Percentiles rank a stretch among this genome's conserved stretches.
Evolutionary conservation across 257 asterid species (phyloP).

Genomic region (Coffea canephora): DNA sequence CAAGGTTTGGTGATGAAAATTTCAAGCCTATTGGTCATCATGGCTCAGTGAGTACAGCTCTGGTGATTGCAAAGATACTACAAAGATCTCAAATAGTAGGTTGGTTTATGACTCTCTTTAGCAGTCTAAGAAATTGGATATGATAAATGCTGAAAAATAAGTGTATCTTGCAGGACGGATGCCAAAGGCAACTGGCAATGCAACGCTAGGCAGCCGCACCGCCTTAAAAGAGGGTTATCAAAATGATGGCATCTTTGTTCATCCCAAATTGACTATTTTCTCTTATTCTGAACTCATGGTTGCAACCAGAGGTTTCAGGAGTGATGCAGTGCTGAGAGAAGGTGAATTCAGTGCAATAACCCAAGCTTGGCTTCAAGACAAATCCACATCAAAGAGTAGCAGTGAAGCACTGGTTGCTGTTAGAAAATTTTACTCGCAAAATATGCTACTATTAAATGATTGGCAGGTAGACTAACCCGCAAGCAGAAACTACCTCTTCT

Average conservation of each 20-base stretch:
- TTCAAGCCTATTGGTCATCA: conserved; percentile 26
- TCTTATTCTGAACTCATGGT: conserved; percentile 49
- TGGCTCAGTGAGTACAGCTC: conserved; percentile 73
- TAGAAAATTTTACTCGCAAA: conserved; percentile 59
- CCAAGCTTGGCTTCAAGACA: conserved; percentile 72
- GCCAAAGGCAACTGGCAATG: conserved; percentile 27
- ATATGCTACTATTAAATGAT: conserved; percentile 50
- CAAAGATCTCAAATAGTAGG: neutral
- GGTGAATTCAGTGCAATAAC: conserved; percentile 79
- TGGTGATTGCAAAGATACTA: neutral
- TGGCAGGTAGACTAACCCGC: conserved; percentile 26
- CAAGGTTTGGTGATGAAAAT: conserved; percentile 68
- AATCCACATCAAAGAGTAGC: conserved; percentile 29
- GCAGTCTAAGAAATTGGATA: neutral
- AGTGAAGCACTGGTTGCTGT: conserved; percentile 56
- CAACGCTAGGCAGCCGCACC: conserved; percentile 21
- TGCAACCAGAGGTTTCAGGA: conserved; percentile 62
- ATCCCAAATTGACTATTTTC: conserved; percentile 50
- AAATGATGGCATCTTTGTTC: conserved; percentile 40
- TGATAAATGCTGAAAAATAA: neutral
- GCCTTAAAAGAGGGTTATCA: conserved; percentile 21
- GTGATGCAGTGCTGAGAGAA: conserved; percentile 61
- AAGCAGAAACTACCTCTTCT: neutral
- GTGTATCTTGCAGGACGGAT: conserved; percentile 37
- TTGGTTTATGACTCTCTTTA: neutral